Evolutionary conservation across 805 yeast genomes (phyloP), one percentile per base, ranked within the genome.

Genomic region (Kodamaea leandrae): DNA sequence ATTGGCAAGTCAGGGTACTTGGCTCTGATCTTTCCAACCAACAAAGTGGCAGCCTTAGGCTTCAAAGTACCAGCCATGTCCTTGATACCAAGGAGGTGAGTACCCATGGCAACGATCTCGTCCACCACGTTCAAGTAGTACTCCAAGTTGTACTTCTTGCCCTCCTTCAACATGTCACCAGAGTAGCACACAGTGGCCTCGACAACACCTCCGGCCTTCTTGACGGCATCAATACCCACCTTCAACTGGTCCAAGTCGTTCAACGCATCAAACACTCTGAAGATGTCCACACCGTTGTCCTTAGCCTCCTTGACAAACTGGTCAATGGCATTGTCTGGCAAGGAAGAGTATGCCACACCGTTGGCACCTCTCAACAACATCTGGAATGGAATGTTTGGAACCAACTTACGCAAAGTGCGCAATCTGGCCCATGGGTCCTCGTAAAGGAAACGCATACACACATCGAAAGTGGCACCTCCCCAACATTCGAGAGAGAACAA

Each of bases 391-490:
- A 93, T 89, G 72, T 93, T 93, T 60, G 99, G 99, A 48, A 95
- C 98, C 44, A 84, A 76, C 57, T 77, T 77, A 68, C 99, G 81
- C 66, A 93, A 74, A 66, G 80, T 77, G 65, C 96, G 80, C 64
- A 93, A 77, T 68, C 99, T 82, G 45, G 78, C 95, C 99, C 99
- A 93, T 51, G 99, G 99, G 64, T 90, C 97, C 74, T 93, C 99
- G 66, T 91, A 88, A 58, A 93, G 76, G 78, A 93, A 93, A 68
- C 99, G 82, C 98, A 93, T 90, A 41, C 96, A 85, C 41, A 93
- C 99, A 61, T 93, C 99, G 57, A 93, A 93, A 27, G 99, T 93
- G 41, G 99, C 99, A 69, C 99, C 99, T 71, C 99, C 99, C 99
- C 99, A 93, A 74, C 99, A 93, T 71, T 93, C 99, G 41, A 93